Conservation (phyloP, 768 basidiomycete genomes). For the Paxillus rubicundulus region DNA sequence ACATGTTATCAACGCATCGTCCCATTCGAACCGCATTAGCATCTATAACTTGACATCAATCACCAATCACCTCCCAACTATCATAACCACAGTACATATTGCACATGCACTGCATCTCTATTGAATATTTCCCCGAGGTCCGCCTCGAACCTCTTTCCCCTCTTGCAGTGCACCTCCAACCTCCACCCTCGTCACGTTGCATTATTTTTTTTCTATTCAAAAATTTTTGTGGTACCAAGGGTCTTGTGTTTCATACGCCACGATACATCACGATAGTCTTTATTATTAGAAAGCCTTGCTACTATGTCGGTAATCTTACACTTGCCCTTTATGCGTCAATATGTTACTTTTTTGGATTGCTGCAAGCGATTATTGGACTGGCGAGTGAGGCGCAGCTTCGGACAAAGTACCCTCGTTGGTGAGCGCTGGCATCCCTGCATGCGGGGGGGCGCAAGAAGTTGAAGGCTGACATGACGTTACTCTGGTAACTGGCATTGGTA, state of each 20-base stretch:
- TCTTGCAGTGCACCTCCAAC: not conserved
- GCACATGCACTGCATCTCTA: constrained; percentile 32
- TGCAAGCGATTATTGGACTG: no score
- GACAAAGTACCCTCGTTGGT: not conserved
- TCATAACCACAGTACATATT: constrained; percentile 29
- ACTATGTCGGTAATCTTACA: constrained; percentile 15
- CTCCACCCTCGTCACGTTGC: constrained; percentile 2
- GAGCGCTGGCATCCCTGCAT: no score
- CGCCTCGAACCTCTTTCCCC: not conserved
- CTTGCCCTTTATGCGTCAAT: constrained; percentile 11
- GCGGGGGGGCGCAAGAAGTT: not conserved
- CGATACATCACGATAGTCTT: constrained; percentile 17
- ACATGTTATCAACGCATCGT: constrained; percentile 7
- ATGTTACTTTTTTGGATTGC: constrained; percentile 1
- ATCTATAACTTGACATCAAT: constrained; percentile 27
- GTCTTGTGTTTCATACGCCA: constrained; percentile 12
- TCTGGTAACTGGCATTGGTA: not conserved
- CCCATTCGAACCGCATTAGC: constrained; percentile 11
- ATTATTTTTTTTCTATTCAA: not conserved
- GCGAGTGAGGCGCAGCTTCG: not conserved
- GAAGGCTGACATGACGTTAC: not conserved
- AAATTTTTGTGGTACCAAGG: constrained; percentile 17
- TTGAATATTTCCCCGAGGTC: constrained; percentile 16
- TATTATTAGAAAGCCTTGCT: constrained; percentile 22
- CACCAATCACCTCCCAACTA: constrained; percentile 12